Base-by-base conservation (phyloP, 352 stramenopile species). In the Phytophthora chlamydospora region DNA sequence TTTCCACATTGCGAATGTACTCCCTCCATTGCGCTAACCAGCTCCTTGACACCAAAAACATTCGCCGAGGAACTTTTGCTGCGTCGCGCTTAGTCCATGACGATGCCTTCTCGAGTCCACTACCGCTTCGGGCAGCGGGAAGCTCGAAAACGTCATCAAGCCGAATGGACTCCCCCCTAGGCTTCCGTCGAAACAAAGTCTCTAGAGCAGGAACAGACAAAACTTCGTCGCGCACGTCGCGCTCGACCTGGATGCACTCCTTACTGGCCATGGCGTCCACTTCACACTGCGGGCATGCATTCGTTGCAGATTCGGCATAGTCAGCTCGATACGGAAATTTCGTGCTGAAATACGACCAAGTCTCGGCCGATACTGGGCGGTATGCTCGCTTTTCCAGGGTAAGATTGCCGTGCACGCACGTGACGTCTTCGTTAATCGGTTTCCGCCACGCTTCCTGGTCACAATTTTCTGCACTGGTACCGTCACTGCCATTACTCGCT, bases 1-100 rank as follows among this genome's bases (percentile, higher is more conserved):
- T 48, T 16, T 89, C 69, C n/a, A 93, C 71, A 46, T 92, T 75
- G 14, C 80, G 80, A 63, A 95, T 90, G 45, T 92, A 91, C 29
- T 76, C 65, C 33, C 83, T 77, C 85, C 85, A 95, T 14, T 75
- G 58, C 24, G 58, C 19, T 38, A 91, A 74, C 85, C 85, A 95
- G 2, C 17, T 49, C n/a, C 71, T 66, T 33, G 73, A 66, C 0
- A 95, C 55, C 14, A 95, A 43, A 63, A 90, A 92, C 67, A 90
- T 71, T 13, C 71, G 75, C 5, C 66, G 38, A 2, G 62, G 63
- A 17, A 56, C 14, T 32, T 33, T 63, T 19, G n/a, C 10, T 3
- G 54, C 29, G 10, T 69, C 41, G 24, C 31, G 61, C 50, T 58
- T 68, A 3, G 58, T 60, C 68, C 52, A 76, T 6, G 43, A 44